Evolutionary conservation across 345 rosid species (phyloP).

Genomic region (thale cress (Arabidopsis thaliana)): DNA sequence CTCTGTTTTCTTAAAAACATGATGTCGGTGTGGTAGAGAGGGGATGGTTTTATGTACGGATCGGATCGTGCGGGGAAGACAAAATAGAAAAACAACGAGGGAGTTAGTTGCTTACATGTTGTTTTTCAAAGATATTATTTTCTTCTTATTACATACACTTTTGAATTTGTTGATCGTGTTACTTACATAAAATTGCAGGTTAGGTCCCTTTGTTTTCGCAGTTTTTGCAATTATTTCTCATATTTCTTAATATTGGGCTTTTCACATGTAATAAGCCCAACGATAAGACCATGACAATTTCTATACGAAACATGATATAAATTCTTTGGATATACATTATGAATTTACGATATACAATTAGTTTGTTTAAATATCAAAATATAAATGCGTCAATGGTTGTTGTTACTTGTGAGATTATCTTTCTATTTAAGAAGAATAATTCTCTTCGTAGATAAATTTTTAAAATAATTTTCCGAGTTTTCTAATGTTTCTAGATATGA

Average conservation of each 20-base stretch:
- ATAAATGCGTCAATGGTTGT: slow-evolving; percentile 26
- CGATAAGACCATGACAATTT: background rate
- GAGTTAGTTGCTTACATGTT: slow-evolving; percentile 41
- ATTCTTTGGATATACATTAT: too few species aligned
- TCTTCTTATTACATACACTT: background rate
- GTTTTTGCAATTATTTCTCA: background rate
- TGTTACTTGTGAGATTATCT: slow-evolving; percentile 26
- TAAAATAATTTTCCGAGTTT: background rate
- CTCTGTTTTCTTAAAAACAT: slow-evolving; percentile 1
- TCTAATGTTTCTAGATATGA: background rate
- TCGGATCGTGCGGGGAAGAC: slow-evolving; percentile 47
- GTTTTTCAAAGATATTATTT: background rate
- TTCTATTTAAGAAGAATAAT: background rate
- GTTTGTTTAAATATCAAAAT: background rate
- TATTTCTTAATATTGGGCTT: background rate
- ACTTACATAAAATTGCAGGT: background rate
- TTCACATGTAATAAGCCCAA: slow-evolving; percentile 1
- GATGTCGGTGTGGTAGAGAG: slow-evolving; percentile 16
- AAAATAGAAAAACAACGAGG: slow-evolving; percentile 31
- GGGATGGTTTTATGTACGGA: slow-evolving; percentile 32
- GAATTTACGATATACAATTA: background rate
- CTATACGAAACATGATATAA: too few species aligned
- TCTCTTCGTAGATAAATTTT: background rate
- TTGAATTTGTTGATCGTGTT: background rate
- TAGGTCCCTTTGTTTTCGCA: background rate